A percentile compares a stretch with the other conserved stretches of the same genome.
Evolutionary conservation across 768 basidiomycete genomes (phyloP).

Genomic region (Boletus speciosus): DNA sequence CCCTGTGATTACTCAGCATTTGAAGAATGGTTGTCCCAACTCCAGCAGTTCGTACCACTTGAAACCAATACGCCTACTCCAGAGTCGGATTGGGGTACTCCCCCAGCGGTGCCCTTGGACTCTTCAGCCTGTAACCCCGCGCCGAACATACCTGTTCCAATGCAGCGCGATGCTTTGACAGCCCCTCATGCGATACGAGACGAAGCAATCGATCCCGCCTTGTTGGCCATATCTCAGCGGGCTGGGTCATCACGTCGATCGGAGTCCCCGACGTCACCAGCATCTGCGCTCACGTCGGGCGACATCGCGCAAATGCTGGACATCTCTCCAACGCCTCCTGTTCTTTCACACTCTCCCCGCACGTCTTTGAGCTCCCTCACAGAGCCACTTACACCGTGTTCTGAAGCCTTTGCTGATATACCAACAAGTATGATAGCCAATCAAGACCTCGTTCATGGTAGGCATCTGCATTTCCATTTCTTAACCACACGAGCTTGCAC

Average conservation of each 20-base stretch:
- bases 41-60: constrained; percentile 43
- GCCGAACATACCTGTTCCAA: not conserved
- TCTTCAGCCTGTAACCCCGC: not conserved
- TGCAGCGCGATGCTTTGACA: not conserved
- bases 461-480: not conserved
- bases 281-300: not conserved
- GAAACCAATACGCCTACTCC: constrained; percentile 5
- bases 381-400: constrained; percentile 25
- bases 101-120: not conserved
- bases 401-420: constrained; percentile 14
- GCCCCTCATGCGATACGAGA: constrained; percentile 9
- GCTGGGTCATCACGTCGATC: not conserved
- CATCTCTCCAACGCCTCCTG: constrained; percentile 14
- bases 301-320: constrained; percentile 3
- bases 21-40: constrained; percentile 50
- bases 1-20: constrained; percentile 39
- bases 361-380: constrained; percentile 32
- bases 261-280: not conserved
- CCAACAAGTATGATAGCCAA: not conserved
- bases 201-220: constrained; percentile 30
- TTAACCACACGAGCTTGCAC: not conserved
- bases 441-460: constrained; percentile 11
- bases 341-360: constrained; percentile 27
- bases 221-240: constrained; percentile 30
- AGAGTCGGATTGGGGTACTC: constrained; percentile 9